Conservation (phyloP, 805 yeast species). For the Saturnispora bothae region DNA sequence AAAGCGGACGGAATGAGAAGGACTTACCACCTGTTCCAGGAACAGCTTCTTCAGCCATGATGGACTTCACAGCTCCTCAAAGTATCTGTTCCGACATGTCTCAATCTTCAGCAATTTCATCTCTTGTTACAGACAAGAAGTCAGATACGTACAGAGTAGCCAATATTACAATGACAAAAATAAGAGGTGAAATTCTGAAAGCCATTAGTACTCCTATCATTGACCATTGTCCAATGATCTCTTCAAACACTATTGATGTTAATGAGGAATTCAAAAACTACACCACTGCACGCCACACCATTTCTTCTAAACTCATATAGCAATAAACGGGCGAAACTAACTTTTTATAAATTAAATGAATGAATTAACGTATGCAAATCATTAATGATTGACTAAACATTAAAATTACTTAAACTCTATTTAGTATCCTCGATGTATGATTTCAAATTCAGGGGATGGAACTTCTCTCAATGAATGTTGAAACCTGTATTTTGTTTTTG, state of each 20-base stretch:
- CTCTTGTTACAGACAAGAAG: slow-evolving; percentile 5
- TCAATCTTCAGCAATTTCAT: slow-evolving; percentile 4
- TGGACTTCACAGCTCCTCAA: neutral
- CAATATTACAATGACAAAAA: slow-evolving; percentile 9
- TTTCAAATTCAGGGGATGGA: neutral
- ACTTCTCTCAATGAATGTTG: neutral
- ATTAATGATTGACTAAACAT: too few relatives aligned
- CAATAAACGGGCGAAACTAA: too few relatives aligned
- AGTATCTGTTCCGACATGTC: neutral
- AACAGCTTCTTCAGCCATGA: neutral
- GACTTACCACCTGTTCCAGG: slow-evolving; percentile 1
- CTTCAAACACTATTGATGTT: neutral
- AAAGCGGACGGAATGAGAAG: slow-evolving; percentile 3
- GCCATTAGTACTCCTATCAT: slow-evolving; percentile 11
- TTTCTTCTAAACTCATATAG: slow-evolving; percentile 12
- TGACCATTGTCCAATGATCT: slow-evolving; percentile 11
- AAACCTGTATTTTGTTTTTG: too few relatives aligned
- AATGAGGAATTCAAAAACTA: slow-evolving; percentile 5
- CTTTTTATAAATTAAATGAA: too few relatives aligned
- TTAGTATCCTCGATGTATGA: neutral
- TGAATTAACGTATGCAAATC: too few relatives aligned
- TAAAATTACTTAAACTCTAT: too few relatives aligned
- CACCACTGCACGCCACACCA: slow-evolving; percentile 10
- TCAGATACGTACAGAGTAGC: slow-evolving; percentile 13
- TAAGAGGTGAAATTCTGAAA: slow-evolving; percentile 9